phyloP scores from a whole-genome alignment of 1,284 basidiomycete genomes.

The Pseudomicrostroma phylloplanum region DNA sequence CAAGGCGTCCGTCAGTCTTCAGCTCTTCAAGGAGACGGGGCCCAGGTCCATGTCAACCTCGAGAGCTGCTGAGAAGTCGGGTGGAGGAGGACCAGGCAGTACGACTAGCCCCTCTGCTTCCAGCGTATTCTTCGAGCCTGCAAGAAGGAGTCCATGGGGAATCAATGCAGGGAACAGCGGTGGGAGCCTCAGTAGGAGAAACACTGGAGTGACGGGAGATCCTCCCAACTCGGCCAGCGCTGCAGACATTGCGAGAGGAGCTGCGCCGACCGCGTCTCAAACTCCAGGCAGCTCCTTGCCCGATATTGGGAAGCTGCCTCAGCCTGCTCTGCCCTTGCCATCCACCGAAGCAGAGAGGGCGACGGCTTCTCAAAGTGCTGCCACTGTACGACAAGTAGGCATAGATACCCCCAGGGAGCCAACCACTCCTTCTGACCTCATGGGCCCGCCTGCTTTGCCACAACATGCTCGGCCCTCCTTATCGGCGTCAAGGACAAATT shows the following conservation, averaged over 20 bases:
- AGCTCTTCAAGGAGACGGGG: conserved; percentile 40
- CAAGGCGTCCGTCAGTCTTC: conserved; percentile 41
- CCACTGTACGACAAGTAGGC: too few species aligned
- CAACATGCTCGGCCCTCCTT: too few species aligned
- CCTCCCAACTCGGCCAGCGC: too few species aligned
- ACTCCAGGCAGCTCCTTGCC: background rate
- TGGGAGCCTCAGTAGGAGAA: too few species aligned
- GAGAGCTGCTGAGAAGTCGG: background rate
- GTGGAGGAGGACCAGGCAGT: background rate
- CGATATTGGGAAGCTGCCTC: background rate
- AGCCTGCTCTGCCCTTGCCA: background rate
- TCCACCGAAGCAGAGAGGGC: background rate
- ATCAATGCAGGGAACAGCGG: background rate
- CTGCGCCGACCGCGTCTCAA: too few species aligned
- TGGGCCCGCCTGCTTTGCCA: too few species aligned
- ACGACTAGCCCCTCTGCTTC: background rate
- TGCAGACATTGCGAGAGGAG: too few species aligned
- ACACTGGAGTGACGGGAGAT: too few species aligned
- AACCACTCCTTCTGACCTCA: too few species aligned
- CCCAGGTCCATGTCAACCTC: background rate
- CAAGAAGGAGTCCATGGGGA: background rate
- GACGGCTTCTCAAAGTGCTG: too few species aligned
- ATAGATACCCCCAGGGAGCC: too few species aligned
- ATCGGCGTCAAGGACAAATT: too few species aligned
- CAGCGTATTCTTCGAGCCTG: background rate